Base-by-base conservation (phyloP, 495 filamentous ascomycete species). In the Daldinia grandis region DNA sequence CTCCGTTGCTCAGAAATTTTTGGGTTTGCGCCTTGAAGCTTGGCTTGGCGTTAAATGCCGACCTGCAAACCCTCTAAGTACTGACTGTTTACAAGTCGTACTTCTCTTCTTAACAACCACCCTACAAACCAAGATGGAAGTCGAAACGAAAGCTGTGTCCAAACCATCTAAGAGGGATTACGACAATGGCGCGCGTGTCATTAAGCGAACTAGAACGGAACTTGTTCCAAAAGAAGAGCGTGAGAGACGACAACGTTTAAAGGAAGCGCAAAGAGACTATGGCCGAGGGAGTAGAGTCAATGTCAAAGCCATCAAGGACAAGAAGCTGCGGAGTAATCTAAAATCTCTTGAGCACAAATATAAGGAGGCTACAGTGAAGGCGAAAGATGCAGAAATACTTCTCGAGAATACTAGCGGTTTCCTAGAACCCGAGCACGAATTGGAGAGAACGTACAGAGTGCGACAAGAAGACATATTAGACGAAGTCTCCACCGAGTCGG, bases 371-470 rank as follows among this genome's bases (percentile, higher is more conserved):
- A 80, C 90, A 0, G 78, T 95, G 8, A 89, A 89, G 76, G 92
- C 95, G 5, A 93, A 94, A 76, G 94, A 98, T 88, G 93, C 94
- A 5, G 96, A 98, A 82, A 97, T 98, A 66, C 83, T 99, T 49
- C 87, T 95, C 38, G 95, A 97, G 77, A 92, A 97, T 74, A 84
- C 89, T n/a, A 83, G 86, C 19, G 95, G 95, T 6, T 95, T 95
- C 71, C 79, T 99, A 38, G 92, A 98, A 78, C 87, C 96, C 12
- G 96, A 99, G 76, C 84, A 82, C 24, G 95, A 92, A 78, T 85
- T 99, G 55, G 95, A 99, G 76, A 83, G 87, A 76, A 98, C 95
- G 14, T 99, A 95, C 80, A 94, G 91, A 79, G 90, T 98, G 21
- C 88, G 90, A 68, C 95, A 99, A 77, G 89, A 92, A 65, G 93